Conservation (phyloP, 208 protist genomes). For the Wallacemonas sp. region DNA sequence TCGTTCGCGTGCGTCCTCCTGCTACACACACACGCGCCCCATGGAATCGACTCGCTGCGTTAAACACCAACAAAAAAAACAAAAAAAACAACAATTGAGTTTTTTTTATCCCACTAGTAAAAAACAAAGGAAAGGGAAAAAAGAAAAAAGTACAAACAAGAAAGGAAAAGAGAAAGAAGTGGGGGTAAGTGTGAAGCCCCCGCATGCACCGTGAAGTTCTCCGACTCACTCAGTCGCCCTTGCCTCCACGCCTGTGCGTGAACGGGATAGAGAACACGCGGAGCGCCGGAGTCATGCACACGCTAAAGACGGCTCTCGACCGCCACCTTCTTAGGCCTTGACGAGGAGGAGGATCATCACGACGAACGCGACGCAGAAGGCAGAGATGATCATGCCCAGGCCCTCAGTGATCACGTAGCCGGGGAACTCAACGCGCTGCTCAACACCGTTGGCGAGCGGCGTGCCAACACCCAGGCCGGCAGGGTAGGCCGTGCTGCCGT, state of each 20-base stretch:
- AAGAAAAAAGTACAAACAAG: background rate
- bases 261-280: no score
- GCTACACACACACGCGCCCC: no score
- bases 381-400: constrained; percentile 51
- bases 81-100: constrained; percentile 8
- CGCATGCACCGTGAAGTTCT: background rate
- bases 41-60: no score
- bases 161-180: background rate
- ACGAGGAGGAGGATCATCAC: constrained; percentile 33
- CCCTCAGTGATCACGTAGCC: constrained; percentile 47
- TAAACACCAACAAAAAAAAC: constrained; percentile 5
- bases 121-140: background rate
- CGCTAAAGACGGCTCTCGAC: no score
- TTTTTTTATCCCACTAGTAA: background rate
- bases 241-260: no score
- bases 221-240: no score
- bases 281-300: no score
- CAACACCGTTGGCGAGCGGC: constrained; percentile 13
- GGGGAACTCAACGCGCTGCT: constrained; percentile 32
- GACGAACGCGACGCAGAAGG: constrained; percentile 23
- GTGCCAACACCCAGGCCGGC: background rate
- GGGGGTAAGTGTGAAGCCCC: background rate
- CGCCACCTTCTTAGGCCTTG: constrained; percentile 28
- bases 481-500: background rate
- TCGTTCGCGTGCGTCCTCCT: no score